These are phyloP conservation scores for Suhomyces sp. DNA, from an alignment of 805 yeast genomes.

Conservation along the genomic window DNA sequence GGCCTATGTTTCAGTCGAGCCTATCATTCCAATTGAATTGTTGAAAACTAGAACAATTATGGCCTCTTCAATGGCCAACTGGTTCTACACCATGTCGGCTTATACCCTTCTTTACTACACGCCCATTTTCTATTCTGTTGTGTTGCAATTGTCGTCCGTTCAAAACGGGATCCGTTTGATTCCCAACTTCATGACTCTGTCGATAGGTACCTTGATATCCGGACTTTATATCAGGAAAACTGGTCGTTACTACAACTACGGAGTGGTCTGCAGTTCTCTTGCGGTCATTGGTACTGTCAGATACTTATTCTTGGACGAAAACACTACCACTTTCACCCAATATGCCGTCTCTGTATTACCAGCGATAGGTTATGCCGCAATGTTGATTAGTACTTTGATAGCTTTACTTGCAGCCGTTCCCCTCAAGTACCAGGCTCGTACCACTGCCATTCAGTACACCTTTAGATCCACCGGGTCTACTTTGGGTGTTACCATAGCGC, in stretches of 20 bases:
- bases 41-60: slow-evolving; percentile 57
- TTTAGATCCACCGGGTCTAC: slow-evolving; percentile 87
- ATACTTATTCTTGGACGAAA: slow-evolving; percentile 29
- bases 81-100: slow-evolving; percentile 68
- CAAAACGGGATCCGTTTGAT: slow-evolving; percentile 56
- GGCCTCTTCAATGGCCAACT: slow-evolving; percentile 63
- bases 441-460: slow-evolving; percentile 87
- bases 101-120: slow-evolving; percentile 64
- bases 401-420: slow-evolving; percentile 78
- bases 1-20: slow-evolving; percentile 51
- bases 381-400: slow-evolving; percentile 67
- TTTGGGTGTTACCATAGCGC: slow-evolving; percentile 68
- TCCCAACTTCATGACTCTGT: slow-evolving; percentile 68
- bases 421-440: slow-evolving; percentile 68
- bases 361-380: slow-evolving; percentile 64
- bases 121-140: slow-evolving; percentile 65
- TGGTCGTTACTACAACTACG: slow-evolving; percentile 57
- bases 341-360: slow-evolving; percentile 47
- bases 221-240: slow-evolving; percentile 68
- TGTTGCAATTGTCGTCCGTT: slow-evolving; percentile 50
- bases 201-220: slow-evolving; percentile 62
- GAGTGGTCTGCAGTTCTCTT: slow-evolving; percentile 39
- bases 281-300: slow-evolving; percentile 46
- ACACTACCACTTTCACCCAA: slow-evolving; percentile 35
- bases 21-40: slow-evolving; percentile 63